Evolutionary conservation across 2,329 filamentous ascomycete species (phyloP).

Genomic region (Knufia petricola): DNA sequence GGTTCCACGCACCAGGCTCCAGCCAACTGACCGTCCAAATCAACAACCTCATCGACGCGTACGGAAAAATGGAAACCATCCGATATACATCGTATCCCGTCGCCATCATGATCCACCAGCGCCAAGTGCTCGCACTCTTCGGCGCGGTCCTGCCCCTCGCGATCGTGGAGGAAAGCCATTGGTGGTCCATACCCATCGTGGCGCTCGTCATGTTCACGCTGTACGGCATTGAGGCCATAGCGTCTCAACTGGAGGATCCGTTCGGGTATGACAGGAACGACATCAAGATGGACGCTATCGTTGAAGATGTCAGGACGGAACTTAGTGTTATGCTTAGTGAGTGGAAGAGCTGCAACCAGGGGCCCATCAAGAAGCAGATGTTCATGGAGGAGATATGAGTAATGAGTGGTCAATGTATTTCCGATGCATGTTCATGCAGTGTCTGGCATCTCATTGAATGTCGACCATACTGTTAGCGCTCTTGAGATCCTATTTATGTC

Average conservation of each 20-base stretch:
- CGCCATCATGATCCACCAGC: slow-evolving; percentile 56
- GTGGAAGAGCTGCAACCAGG: slow-evolving; percentile 36
- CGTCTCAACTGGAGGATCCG: slow-evolving; percentile 54
- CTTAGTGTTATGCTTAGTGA: slow-evolving; percentile 49
- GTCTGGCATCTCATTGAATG: no score
- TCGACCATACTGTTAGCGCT: no score
- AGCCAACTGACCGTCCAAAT: slow-evolving; percentile 50
- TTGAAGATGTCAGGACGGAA: slow-evolving; percentile 51
- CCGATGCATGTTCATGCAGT: no score
- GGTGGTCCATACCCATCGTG: slow-evolving; percentile 52
- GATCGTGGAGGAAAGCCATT: slow-evolving; percentile 53
- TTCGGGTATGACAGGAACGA: slow-evolving; percentile 58
- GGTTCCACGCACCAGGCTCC: slow-evolving; percentile 52
- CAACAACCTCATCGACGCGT: slow-evolving; percentile 48
- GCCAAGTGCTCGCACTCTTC: slow-evolving; percentile 54
- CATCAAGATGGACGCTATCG: slow-evolving; percentile 58
- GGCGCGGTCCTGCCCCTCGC: slow-evolving; percentile 53
- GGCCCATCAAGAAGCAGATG: slow-evolving; percentile 16
- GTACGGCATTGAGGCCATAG: slow-evolving; percentile 56
- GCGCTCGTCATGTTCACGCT: slow-evolving; percentile 53
- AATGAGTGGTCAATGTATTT: no score
- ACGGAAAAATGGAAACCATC: slow-evolving; percentile 57
- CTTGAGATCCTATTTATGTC: no score
- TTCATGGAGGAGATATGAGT: slow-evolving; percentile 13
- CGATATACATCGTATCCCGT: slow-evolving; percentile 55